Conservation (phyloP, 176 grass and related monocot species). For the Avena sativa region DNA sequence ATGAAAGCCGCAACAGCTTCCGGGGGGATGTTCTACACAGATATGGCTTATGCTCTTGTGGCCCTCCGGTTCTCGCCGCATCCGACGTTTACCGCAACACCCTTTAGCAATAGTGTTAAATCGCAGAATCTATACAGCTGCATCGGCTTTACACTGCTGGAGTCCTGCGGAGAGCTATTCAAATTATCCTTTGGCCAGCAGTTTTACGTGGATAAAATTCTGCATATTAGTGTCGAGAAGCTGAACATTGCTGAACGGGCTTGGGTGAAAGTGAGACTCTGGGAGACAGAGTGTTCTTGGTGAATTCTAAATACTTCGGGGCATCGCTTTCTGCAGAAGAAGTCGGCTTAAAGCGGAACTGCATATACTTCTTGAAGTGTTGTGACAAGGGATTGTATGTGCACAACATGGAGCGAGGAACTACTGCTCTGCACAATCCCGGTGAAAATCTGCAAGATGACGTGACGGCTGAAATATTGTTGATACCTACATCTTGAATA, state of each 20-base stretch:
- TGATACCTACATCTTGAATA: too few relatives aligned
- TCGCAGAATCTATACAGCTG: not conserved
- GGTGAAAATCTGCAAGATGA: too few relatives aligned
- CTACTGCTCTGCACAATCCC: not conserved
- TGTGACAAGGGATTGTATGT: conserved; percentile 17
- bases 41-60: not conserved
- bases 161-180: not conserved
- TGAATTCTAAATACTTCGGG: not conserved
- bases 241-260: not conserved
- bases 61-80: not conserved
- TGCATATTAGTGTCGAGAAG: not conserved
- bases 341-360: not conserved
- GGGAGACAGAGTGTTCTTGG: not conserved
- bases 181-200: not conserved
- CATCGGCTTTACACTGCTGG: not conserved
- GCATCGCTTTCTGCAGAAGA: not conserved
- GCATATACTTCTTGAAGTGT: not conserved
- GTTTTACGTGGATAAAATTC: not conserved
- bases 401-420: not conserved
- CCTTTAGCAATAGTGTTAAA: not conserved
- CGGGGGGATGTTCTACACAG: not conserved
- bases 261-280: not conserved
- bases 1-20: not conserved
- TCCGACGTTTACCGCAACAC: not conserved
- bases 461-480: too few relatives aligned